Conservation (phyloP, 164 flowering plant species). For the Sedum album region DNA sequence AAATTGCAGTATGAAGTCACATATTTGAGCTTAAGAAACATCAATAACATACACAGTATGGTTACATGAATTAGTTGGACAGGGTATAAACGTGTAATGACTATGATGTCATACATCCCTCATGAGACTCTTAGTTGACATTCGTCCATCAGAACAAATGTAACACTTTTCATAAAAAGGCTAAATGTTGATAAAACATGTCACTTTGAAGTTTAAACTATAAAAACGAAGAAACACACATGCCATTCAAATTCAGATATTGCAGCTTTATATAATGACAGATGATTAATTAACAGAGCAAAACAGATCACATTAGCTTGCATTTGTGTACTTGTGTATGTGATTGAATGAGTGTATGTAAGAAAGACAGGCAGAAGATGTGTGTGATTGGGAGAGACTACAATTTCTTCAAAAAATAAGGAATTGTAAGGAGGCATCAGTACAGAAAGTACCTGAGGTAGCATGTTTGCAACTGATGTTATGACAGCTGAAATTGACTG, state of each 20-base stretch:
- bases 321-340: too few relatives aligned
- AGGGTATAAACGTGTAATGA: not conserved
- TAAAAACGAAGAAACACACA: not conserved
- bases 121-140: not conserved
- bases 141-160: not conserved
- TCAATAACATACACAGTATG: not conserved
- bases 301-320: not conserved
- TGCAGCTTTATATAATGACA: not conserved
- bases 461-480: constrained; percentile 72
- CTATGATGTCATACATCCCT: not conserved
- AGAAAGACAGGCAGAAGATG: not conserved
- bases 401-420: not conserved
- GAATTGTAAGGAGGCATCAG: not conserved
- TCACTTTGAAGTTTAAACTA: too few relatives aligned
- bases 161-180: not conserved
- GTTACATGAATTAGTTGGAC: not conserved
- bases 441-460: constrained; percentile 69
- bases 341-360: too few relatives aligned
- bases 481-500: constrained; percentile 83
- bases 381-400: not conserved
- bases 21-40: not conserved
- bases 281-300: not conserved
- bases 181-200: not conserved
- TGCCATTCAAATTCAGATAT: not conserved
- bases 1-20: not conserved